Evolutionary conservation across 2,329 filamentous ascomycete genomes (phyloP), one percentile per base, ranked within the genome.

Genomic region (Cordyceps cateniannulata): DNA sequence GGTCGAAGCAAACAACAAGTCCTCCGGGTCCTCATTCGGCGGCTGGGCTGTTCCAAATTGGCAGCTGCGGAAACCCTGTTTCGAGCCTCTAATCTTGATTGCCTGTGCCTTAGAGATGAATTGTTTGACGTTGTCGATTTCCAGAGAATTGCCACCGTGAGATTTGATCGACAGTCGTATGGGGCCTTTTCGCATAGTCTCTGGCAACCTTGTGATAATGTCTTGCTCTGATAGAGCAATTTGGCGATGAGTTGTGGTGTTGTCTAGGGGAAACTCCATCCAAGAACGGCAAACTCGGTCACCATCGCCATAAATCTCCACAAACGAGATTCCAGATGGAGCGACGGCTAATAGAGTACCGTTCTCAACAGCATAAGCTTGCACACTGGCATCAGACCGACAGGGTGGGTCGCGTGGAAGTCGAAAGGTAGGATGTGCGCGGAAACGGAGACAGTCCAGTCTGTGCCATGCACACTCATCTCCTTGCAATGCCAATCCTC

Each of bases 391-490:
- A 66, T 97, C 93, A 1, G 80, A 75, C 64, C 79, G 82, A 44
- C 83, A 71, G 18, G 82, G 76, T 5, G 83, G 75, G 67, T 98
- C 95, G 60, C 85, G 88, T 0, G 93, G 91, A 57, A 96, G 82
- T 59, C 87, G 83, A 78, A 99, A 98, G 71, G 90, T 92, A 4
- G 93, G 91, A 70, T 99, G 95, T 66, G 87, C 89, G 65, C 92
- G 87, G 77, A 97, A 96, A 44, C 92, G 89, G 57, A 99, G 80
- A 59, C 86, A 86, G 73, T 98, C 95, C 7, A 98, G 81, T 62
- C 93, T 85, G 73, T 97, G 93, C 93, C 93, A 98, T 27, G 80
- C 81, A 72, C 93, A 96, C 75, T 98, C 95, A 66, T 97, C 91
- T 51, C 86, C 83, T 35, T 85, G 85, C 48, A 88, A 73, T 47